phyloP scores from a whole-genome alignment of 768 basidiomycete genomes.

The Suillus subluteus region DNA sequence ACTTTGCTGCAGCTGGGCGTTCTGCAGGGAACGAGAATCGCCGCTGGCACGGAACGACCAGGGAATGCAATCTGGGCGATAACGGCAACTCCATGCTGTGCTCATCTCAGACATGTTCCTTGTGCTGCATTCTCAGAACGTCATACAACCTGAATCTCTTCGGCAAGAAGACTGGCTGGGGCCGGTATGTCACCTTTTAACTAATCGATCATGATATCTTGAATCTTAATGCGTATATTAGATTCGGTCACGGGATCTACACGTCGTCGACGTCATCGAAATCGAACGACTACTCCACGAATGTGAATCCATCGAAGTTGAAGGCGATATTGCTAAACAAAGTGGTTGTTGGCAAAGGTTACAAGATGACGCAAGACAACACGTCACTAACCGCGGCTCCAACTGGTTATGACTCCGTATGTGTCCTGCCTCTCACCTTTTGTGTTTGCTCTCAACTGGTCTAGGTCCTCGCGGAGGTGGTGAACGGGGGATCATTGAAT shows the following conservation, averaged over 20 bases:
- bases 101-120: conserved; percentile 56
- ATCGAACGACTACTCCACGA: conserved; percentile 74
- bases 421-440: conserved; percentile 24
- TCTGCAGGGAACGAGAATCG: conserved; percentile 73
- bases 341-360: conserved; percentile 71
- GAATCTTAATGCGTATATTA: conserved; percentile 23
- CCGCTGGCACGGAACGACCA: conserved; percentile 74
- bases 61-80: conserved; percentile 67
- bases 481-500: conserved; percentile 62
- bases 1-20: conserved; percentile 55
- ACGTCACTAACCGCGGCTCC: conserved; percentile 60
- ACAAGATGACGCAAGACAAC: conserved; percentile 64
- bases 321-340: conserved; percentile 77
- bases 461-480: conserved; percentile 66
- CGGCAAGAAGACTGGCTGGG: conserved; percentile 75
- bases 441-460: conserved; percentile 10
- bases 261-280: conserved; percentile 82
- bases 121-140: conserved; percentile 65
- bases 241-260: conserved; percentile 73
- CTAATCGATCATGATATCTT: background rate
- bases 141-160: conserved; percentile 66
- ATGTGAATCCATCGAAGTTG: conserved; percentile 53
- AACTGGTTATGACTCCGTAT: conserved; percentile 66
- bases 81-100: conserved; percentile 57
- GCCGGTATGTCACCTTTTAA: conserved; percentile 46